phyloP scores from a whole-genome alignment of 768 basidiomycete genomes.

The Tephrocybe sp. region DNA sequence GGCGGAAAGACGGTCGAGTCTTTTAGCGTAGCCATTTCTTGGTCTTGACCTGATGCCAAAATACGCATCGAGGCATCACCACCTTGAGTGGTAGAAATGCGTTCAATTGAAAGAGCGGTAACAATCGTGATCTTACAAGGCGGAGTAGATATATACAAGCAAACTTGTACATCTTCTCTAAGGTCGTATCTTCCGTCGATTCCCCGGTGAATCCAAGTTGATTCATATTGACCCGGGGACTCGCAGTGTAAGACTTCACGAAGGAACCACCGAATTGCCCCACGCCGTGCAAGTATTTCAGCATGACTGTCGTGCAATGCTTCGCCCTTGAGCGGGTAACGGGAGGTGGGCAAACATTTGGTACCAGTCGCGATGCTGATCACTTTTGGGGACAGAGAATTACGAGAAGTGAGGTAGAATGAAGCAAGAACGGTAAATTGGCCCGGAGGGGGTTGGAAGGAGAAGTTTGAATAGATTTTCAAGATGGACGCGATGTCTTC shows the following conservation, averaged over 20 bases:
- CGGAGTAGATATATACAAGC: constrained; percentile 69
- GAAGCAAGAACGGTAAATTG: constrained; percentile 69
- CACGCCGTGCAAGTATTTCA: constrained; percentile 84
- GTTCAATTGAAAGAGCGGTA: background rate
- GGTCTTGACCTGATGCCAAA: constrained; percentile 73
- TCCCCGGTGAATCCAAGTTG: constrained; percentile 46
- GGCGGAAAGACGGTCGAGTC: constrained; percentile 36
- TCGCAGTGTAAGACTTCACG: constrained; percentile 55
- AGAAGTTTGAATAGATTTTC: constrained; percentile 41
- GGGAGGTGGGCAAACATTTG: constrained; percentile 72
- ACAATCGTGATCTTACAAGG: constrained; percentile 40
- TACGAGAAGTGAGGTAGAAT: constrained; percentile 36
- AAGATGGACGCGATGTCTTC: constrained; percentile 32
- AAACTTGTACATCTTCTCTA: constrained; percentile 43
- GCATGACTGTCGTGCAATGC: constrained; percentile 88
- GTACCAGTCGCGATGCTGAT: constrained; percentile 80
- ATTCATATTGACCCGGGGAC: constrained; percentile 27
- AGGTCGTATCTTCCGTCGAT: constrained; percentile 43
- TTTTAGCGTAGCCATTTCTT: constrained; percentile 69
- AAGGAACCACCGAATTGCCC: constrained; percentile 74
- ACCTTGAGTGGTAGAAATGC: constrained; percentile 44
- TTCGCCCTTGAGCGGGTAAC: constrained; percentile 69
- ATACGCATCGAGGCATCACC: constrained; percentile 87
- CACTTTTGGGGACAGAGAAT: constrained; percentile 38
- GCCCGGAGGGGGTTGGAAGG: constrained; percentile 47